phyloP scores from a whole-genome alignment of 768 basidiomycete species.

The Calocera viscosa region DNA sequence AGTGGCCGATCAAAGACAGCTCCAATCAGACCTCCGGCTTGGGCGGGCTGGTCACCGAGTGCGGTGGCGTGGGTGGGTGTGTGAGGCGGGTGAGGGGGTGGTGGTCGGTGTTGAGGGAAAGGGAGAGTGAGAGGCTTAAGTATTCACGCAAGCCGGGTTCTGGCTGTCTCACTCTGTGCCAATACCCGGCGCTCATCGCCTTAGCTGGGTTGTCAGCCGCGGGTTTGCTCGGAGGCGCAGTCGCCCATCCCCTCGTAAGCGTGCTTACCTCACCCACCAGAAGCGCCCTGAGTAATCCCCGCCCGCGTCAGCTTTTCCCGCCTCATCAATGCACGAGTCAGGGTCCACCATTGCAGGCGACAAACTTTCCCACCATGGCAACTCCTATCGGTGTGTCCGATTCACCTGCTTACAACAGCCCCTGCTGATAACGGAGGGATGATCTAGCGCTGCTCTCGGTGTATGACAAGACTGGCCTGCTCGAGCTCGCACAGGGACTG shows the following conservation, averaged over 20 bases:
- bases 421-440: too few relatives aligned
- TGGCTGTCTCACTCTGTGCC: background rate
- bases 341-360: background rate
- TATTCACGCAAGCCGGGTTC: background rate
- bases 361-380: background rate
- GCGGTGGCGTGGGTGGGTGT: too few relatives aligned
- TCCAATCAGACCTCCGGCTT: background rate
- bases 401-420: background rate
- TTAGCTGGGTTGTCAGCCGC: background rate
- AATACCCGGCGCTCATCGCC: background rate
- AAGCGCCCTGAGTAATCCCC: background rate
- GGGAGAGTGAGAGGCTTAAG: background rate
- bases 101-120: background rate
- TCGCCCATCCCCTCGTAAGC: too few relatives aligned
- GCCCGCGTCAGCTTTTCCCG: background rate
- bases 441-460: constrained; percentile 93
- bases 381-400: background rate
- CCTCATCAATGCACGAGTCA: background rate
- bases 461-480: constrained; percentile 84
- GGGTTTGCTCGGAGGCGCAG: background rate
- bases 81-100: background rate
- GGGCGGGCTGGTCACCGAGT: background rate
- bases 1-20: constrained; percentile 2
- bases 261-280: too few relatives aligned
- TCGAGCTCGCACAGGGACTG: constrained; percentile 82